Percentiles rank a stretch among this genome's conserved stretches.
These are phyloP conservation scores for Rhodotorula sp. DNA, from an alignment of 1,284 basidiomycete species.

Conservation along the genomic window DNA sequence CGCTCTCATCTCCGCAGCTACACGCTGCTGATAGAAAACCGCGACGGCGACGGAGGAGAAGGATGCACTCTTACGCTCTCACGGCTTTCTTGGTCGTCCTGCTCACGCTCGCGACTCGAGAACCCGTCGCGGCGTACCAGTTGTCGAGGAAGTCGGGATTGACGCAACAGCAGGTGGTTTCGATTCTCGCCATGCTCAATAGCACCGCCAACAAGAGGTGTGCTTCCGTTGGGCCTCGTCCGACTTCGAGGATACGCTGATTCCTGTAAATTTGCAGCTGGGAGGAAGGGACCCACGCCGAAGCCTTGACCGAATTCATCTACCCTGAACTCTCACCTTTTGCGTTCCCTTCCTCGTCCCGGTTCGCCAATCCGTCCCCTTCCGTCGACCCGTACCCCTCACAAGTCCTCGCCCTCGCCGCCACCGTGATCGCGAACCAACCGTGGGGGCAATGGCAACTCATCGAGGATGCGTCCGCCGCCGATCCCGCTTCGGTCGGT, in stretches of 20 bases:
- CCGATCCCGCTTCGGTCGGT: conserved; percentile 78
- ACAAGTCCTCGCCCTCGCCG: conserved; percentile 20
- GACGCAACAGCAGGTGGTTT: conserved; percentile 6
- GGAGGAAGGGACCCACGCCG: conserved; percentile 73
- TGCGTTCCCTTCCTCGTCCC: conserved; percentile 48
- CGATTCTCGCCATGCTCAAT: conserved; percentile 17
- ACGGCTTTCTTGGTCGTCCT: background rate
- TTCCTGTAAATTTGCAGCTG: conserved; percentile 56
- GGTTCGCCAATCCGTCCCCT: conserved; percentile 8
- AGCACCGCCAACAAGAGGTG: conserved; percentile 22
- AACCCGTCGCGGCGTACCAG: background rate
- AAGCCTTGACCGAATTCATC: conserved; percentile 68
- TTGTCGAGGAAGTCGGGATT: background rate
- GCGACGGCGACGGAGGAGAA: background rate
- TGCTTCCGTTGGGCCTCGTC: background rate
- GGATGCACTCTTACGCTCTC: background rate
- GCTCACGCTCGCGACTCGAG: background rate
- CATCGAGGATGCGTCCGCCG: conserved; percentile 61
- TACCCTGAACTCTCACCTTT: conserved; percentile 64
- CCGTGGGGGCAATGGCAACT: conserved; percentile 38
- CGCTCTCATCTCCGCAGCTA: no score
- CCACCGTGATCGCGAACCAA: conserved; percentile 21
- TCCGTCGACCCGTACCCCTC: conserved; percentile 14
- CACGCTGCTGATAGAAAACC: background rate
- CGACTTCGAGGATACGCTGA: background rate